These are phyloP conservation scores for Candida pseudoviswanathii DNA, from an alignment of 1,139 yeast species.

Conservation along the genomic window DNA sequence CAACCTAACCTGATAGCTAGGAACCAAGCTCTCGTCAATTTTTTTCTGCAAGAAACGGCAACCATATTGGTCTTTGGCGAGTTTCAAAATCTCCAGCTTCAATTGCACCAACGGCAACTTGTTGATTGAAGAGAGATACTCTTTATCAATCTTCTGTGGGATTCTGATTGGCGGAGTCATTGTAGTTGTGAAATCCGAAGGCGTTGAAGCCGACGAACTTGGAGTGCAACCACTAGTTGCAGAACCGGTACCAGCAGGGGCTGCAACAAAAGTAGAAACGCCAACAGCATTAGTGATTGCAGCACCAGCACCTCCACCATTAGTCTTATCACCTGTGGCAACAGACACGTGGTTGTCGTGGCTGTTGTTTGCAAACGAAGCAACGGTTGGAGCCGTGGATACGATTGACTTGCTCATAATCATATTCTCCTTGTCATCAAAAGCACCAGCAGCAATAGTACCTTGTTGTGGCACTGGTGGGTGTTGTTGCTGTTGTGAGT, in stretches of 20 bases:
- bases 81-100: slow-evolving; percentile 35
- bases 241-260: slow-evolving; percentile 8
- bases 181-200: slow-evolving; percentile 8
- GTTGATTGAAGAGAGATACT: slow-evolving; percentile 38
- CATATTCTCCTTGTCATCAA: slow-evolving; percentile 10
- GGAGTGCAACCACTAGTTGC: slow-evolving; percentile 9
- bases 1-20: slow-evolving; percentile 32
- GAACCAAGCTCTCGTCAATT: slow-evolving; percentile 42
- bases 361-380: slow-evolving; percentile 8
- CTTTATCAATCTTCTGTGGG: slow-evolving; percentile 40
- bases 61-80: slow-evolving; percentile 51
- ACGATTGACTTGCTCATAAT: slow-evolving; percentile 6
- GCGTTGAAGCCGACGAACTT: slow-evolving; percentile 12
- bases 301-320: background rate
- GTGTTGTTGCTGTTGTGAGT: background rate
- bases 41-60: slow-evolving; percentile 51
- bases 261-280: slow-evolving; percentile 8
- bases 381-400: background rate
- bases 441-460: background rate
- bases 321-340: background rate
- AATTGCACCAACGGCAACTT: slow-evolving; percentile 41
- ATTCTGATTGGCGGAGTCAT: slow-evolving; percentile 11
- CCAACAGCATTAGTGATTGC: background rate
- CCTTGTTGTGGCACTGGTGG: background rate
- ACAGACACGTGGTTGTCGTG: background rate